These are phyloP conservation scores for Pichia cactophila DNA, from an alignment of 1,139 yeast genomes.

Conservation along the genomic window DNA sequence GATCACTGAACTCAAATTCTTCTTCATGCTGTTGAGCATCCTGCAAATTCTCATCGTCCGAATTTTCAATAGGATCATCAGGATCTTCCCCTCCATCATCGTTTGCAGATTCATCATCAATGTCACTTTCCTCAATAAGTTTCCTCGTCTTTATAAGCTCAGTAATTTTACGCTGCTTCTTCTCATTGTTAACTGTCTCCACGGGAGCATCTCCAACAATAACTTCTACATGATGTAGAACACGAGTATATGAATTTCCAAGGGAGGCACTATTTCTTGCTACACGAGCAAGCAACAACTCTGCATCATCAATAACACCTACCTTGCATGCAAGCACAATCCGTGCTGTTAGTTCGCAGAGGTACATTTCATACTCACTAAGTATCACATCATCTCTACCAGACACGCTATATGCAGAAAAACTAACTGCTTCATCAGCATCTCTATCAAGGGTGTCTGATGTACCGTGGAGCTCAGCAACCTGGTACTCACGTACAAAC, in stretches of 20 bases:
- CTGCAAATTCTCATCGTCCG: slow-evolving; percentile 3
- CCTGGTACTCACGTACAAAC: slow-evolving; percentile 29
- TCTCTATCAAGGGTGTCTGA: slow-evolving; percentile 44
- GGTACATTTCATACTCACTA: not conserved
- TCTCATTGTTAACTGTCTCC: not conserved
- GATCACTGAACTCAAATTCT: slow-evolving; percentile 14
- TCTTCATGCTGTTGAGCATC: slow-evolving; percentile 2
- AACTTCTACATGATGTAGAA: slow-evolving; percentile 8
- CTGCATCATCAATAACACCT: slow-evolving; percentile 23
- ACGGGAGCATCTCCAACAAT: slow-evolving; percentile 1
- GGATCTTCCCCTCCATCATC: slow-evolving; percentile 9
- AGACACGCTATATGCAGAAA: slow-evolving; percentile 25
- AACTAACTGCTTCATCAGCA: slow-evolving; percentile 52
- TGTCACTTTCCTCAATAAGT: not conserved
- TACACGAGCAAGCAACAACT: slow-evolving; percentile 33
- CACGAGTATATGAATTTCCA: slow-evolving; percentile 31
- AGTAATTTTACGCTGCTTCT: slow-evolving; percentile 3
- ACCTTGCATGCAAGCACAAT: slow-evolving; percentile 39
- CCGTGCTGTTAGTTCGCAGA: slow-evolving; percentile 47
- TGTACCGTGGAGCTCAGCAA: slow-evolving; percentile 28
- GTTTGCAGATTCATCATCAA: not conserved
- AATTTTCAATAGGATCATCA: slow-evolving; percentile 13
- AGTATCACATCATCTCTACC: not conserved
- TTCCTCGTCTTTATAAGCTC: slow-evolving; percentile 3
- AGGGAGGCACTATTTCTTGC: slow-evolving; percentile 40